Percentiles rank a stretch among this genome's conserved stretches.
phyloP scores from a whole-genome alignment of 1,284 basidiomycete species.

The Pyrrhoderma lamaoense region DNA sequence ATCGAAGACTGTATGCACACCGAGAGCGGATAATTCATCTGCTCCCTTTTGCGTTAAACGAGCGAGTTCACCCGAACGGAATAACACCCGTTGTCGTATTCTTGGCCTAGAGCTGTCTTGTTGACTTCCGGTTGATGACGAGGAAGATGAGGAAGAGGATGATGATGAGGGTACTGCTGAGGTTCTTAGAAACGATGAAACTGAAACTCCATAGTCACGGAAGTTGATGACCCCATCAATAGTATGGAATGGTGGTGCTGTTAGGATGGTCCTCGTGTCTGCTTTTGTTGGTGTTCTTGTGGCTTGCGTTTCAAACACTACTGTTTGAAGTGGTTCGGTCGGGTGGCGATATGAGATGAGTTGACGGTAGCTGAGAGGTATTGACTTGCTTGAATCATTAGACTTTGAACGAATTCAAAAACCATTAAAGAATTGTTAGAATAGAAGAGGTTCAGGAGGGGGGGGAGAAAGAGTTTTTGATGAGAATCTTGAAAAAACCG shows the following conservation, averaged over 20 bases:
- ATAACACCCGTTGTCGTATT: slow-evolving; percentile 30
- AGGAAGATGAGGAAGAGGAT: not conserved
- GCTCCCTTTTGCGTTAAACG: slow-evolving; percentile 56
- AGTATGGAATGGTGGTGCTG: slow-evolving; percentile 33
- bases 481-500: too few species aligned
- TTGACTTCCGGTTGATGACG: not conserved
- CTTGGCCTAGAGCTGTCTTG: not conserved
- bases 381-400: too few species aligned
- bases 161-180: slow-evolving; percentile 1
- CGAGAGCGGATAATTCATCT: slow-evolving; percentile 30
- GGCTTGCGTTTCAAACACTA: too few species aligned
- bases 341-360: too few species aligned
- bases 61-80: slow-evolving; percentile 62
- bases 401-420: too few species aligned
- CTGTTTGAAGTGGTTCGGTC: too few species aligned
- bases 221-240: slow-evolving; percentile 38
- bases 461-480: too few species aligned
- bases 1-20: slow-evolving; percentile 35
- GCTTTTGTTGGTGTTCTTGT: too few species aligned
- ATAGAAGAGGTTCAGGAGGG: too few species aligned
- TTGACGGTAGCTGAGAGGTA: too few species aligned
- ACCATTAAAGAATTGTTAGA: too few species aligned
- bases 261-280: not conserved
- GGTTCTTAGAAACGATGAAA: slow-evolving; percentile 12
- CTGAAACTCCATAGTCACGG: slow-evolving; percentile 31